phyloP scores from a whole-genome alignment of 257 asterid species.

The Rubia yunnanensis region DNA sequence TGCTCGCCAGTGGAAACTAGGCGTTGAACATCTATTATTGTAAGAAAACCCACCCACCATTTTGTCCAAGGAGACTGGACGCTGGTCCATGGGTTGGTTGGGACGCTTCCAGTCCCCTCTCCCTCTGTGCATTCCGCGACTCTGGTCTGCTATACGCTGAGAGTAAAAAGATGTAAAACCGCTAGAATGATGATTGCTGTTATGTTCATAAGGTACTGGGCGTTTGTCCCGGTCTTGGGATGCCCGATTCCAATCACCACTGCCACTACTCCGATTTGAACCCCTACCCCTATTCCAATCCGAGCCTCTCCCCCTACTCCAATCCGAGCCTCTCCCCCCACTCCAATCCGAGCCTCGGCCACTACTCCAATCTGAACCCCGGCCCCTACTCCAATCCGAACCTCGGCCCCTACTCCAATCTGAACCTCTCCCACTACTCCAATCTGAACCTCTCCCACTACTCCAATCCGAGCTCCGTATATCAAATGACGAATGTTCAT shows the following conservation, averaged over 20 bases:
- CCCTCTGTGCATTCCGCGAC: background rate
- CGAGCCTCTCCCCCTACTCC: background rate
- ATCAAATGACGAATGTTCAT: background rate
- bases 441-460: background rate
- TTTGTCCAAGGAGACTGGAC: background rate
- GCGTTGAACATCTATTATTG: background rate
- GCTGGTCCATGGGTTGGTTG: background rate
- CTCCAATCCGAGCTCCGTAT: background rate
- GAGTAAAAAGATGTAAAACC: background rate
- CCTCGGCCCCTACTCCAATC: background rate
- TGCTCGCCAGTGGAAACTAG: background rate
- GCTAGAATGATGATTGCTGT: background rate
- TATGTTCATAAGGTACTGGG: background rate
- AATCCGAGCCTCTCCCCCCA: background rate
- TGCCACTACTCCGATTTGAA: background rate
- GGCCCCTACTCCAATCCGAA: background rate
- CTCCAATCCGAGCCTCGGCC: background rate
- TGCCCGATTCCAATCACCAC: background rate
- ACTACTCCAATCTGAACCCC: background rate
- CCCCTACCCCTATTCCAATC: background rate
- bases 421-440: background rate
- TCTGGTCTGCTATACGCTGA: background rate
- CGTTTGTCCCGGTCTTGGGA: background rate
- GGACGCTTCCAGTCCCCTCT: background rate
- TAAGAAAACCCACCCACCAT: background rate